Evolutionary conservation across 257 asterid species (phyloP).

Genomic region (Agastache rugosa): DNA sequence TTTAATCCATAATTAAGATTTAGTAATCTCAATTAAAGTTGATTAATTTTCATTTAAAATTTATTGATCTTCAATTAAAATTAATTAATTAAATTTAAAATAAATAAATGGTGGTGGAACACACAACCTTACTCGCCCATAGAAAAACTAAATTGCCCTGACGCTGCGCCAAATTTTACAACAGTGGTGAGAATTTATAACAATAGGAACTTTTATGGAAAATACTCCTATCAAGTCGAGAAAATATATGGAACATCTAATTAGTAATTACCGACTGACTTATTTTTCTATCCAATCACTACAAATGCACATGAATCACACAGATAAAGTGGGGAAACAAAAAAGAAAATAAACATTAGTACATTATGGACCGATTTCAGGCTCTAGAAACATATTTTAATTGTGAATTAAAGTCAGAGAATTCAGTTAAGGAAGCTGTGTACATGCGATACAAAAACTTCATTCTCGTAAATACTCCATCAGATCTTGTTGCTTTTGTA

Average conservation of each 20-base stretch:
- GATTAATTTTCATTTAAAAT: no score
- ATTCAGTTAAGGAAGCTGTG: slow-evolving; percentile 26
- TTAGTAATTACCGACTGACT: not conserved
- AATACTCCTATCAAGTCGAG: not conserved
- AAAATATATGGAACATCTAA: not conserved
- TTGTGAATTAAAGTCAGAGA: slow-evolving; percentile 15
- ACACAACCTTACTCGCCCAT: no score
- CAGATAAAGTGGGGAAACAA: not conserved
- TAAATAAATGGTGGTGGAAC: no score
- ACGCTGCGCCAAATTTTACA: no score
- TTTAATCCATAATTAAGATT: no score
- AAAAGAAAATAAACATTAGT: slow-evolving; percentile 7
- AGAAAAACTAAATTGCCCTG: no score
- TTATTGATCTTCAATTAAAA: no score
- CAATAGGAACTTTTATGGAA: not conserved
- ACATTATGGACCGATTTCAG: slow-evolving; percentile 29
- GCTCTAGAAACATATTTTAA: slow-evolving; percentile 31
- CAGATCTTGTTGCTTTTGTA: slow-evolving; percentile 69
- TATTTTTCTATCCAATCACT: slow-evolving; percentile 19
- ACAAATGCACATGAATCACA: slow-evolving; percentile 11
- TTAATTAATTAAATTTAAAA: no score
- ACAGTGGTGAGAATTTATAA: no score
- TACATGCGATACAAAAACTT: slow-evolving; percentile 9
- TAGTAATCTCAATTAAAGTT: no score
- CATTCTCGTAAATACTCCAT: slow-evolving; percentile 53